Percentiles rank a stretch among this genome's conserved stretches.
Evolutionary conservation across 2,329 filamentous ascomycete genomes (phyloP).

Genomic region (Helicocarpus griseus): DNA sequence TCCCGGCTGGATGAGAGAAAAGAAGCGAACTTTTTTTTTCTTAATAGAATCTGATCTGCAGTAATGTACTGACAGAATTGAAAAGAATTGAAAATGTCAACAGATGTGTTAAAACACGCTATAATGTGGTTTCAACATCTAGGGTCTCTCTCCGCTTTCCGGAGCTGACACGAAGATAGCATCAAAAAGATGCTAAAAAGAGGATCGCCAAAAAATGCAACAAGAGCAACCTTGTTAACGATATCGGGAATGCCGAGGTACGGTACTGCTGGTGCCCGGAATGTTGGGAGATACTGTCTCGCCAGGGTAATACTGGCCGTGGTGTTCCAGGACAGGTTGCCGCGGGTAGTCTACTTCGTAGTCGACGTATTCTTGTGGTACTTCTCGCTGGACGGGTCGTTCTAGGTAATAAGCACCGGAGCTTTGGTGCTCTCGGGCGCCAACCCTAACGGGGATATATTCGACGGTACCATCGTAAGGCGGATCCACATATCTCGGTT

Average conservation of each 20-base stretch:
- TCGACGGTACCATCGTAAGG: constrained; percentile 16
- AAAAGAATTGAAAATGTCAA: not conserved
- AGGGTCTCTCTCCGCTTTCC: not conserved
- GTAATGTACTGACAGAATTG: constrained; percentile 3
- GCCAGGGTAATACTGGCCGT: constrained; percentile 11
- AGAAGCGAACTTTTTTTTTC: not conserved
- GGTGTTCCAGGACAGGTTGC: constrained; percentile 12
- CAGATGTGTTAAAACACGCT: constrained; percentile 3
- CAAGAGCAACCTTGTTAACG: constrained; percentile 7
- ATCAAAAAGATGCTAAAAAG: constrained; percentile 2
- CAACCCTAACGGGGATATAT: constrained; percentile 18
- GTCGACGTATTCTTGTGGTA: constrained; percentile 13
- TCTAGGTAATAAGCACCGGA: constrained; percentile 17
- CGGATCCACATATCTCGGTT: constrained; percentile 13
- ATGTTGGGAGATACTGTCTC: constrained; percentile 7
- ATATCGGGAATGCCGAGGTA: constrained; percentile 11
- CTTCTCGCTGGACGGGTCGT: constrained; percentile 15
- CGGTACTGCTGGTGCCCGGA: constrained; percentile 2
- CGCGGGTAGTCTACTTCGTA: constrained; percentile 14
- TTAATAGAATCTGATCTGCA: not conserved
- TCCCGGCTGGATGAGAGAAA: not conserved
- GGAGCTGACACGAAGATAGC: constrained; percentile 1
- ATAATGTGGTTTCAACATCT: constrained; percentile 3
- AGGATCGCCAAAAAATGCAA: not conserved
- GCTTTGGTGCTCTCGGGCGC: constrained; percentile 12